Evolutionary conservation across 2,329 filamentous ascomycete genomes (phyloP).

Genomic region (Aspergillus chevalieri): DNA sequence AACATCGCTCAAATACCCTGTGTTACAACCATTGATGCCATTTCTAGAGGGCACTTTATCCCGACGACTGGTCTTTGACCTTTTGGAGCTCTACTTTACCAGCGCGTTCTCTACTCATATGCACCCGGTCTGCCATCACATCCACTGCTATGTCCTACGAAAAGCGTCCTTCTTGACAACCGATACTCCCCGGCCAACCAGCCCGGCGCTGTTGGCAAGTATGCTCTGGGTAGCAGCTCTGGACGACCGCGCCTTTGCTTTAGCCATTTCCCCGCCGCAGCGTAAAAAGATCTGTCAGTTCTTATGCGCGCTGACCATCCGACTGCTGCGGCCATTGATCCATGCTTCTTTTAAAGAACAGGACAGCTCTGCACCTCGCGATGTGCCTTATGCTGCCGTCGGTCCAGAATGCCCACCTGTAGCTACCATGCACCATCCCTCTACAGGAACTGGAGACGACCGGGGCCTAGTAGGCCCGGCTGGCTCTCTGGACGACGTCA

Average conservation of each 20-base stretch:
- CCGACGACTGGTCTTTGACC: slow-evolving; percentile 71
- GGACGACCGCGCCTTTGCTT: slow-evolving; percentile 78
- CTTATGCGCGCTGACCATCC: slow-evolving; percentile 77
- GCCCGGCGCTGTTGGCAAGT: slow-evolving; percentile 78
- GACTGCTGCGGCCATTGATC: slow-evolving; percentile 76
- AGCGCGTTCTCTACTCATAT: slow-evolving; percentile 82
- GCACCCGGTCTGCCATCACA: slow-evolving; percentile 85
- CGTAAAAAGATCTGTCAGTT: slow-evolving; percentile 82
- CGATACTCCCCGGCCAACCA: slow-evolving; percentile 73
- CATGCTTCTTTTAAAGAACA: slow-evolving; percentile 59
- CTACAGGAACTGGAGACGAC: slow-evolving; percentile 53
- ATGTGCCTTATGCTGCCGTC: slow-evolving; percentile 51
- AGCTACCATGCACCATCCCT: slow-evolving; percentile 53
- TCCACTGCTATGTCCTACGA: slow-evolving; percentile 81
- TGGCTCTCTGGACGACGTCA: slow-evolving; percentile 77
- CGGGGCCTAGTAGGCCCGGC: slow-evolving; percentile 46
- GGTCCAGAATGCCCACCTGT: slow-evolving; percentile 67
- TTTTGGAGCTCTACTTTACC: slow-evolving; percentile 85
- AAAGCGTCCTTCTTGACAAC: slow-evolving; percentile 79
- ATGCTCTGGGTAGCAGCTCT: slow-evolving; percentile 98
- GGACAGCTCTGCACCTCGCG: slow-evolving; percentile 36
- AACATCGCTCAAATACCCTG: slow-evolving; percentile 64
- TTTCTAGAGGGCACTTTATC: slow-evolving; percentile 75
- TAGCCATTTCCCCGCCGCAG: slow-evolving; percentile 77
- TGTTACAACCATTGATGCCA: slow-evolving; percentile 73